These are phyloP conservation scores for Botrytis hyacinthi DNA, from an alignment of 2,329 filamentous ascomycete species.

Conservation along the genomic window DNA sequence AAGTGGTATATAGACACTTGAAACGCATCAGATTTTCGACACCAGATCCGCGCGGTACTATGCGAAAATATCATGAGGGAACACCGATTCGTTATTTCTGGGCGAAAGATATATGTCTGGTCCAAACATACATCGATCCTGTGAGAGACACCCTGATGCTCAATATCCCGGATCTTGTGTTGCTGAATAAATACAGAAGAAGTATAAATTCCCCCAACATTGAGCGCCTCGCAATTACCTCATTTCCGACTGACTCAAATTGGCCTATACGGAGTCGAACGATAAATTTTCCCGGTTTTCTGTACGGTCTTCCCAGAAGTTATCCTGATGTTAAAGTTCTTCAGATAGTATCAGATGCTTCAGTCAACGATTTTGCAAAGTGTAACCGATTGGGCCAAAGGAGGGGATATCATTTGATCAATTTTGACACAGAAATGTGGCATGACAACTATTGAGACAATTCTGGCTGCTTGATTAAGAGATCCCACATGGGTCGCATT, in stretches of 20 bases:
- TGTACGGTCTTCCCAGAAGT: neutral
- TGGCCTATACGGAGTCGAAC: accelerated
- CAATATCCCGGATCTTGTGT: neutral
- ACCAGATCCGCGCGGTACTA: neutral
- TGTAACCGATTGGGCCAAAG: too few species aligned
- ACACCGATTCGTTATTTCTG: neutral
- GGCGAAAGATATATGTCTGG: neutral
- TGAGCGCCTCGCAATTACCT: neutral
- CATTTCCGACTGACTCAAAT: neutral
- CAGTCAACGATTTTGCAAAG: neutral
- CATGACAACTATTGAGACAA: neutral
- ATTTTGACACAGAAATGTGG: neutral
- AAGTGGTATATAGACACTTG: neutral
- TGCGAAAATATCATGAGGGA: accelerated
- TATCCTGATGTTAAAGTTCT: neutral
- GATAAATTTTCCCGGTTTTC: accelerated
- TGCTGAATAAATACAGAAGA: neutral
- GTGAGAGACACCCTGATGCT: neutral
- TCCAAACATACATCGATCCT: neutral
- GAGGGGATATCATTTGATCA: neutral
- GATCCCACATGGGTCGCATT: neutral
- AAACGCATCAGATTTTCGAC: neutral
- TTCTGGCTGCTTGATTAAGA: neutral
- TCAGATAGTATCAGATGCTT: neutral
- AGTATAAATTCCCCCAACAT: neutral